These are phyloP conservation scores for Phytophthora pistaciae DNA, from an alignment of 352 stramenopile species.

Conservation along the genomic window DNA sequence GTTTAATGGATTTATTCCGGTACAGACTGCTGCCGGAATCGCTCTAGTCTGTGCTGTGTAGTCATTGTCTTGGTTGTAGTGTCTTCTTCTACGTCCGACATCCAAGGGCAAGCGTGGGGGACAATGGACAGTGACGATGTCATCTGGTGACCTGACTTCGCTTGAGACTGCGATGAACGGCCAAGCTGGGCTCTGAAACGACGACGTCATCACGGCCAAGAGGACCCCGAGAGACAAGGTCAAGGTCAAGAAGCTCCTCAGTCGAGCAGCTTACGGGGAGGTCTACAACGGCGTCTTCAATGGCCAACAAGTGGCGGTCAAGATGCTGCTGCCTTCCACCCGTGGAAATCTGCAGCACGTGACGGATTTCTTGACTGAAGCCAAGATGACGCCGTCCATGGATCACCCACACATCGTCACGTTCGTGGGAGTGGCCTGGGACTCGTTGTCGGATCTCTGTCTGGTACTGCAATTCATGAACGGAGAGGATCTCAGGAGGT, in stretches of 20 bases:
- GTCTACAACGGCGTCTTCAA: not conserved
- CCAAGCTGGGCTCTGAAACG: constrained; percentile 33
- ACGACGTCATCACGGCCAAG: constrained; percentile 28
- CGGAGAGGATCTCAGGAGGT: constrained; percentile 41
- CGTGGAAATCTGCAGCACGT: constrained; percentile 34
- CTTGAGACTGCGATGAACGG: not conserved
- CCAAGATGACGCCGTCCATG: constrained; percentile 48
- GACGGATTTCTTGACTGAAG: constrained; percentile 60
- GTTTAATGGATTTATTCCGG: too few species aligned
- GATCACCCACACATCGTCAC: constrained; percentile 59
- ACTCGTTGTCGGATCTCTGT: constrained; percentile 49
- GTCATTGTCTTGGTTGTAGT: not conserved
- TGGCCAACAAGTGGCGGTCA: constrained; percentile 3
- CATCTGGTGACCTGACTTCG: not conserved
- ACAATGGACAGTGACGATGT: not conserved
- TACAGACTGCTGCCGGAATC: too few species aligned
- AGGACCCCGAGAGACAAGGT: constrained; percentile 45
- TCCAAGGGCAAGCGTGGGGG: not conserved
- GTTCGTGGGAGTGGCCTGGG: constrained; percentile 63
- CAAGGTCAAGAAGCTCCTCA: constrained; percentile 29
- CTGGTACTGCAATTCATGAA: constrained; percentile 60
- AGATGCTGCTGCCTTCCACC: constrained; percentile 27
- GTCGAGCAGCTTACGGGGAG: constrained; percentile 35
- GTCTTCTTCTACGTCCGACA: not conserved
- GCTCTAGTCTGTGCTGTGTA: not conserved